Evolutionary conservation across 352 stramenopile genomes (phyloP).

Genomic region (Phytophthora syringae): DNA sequence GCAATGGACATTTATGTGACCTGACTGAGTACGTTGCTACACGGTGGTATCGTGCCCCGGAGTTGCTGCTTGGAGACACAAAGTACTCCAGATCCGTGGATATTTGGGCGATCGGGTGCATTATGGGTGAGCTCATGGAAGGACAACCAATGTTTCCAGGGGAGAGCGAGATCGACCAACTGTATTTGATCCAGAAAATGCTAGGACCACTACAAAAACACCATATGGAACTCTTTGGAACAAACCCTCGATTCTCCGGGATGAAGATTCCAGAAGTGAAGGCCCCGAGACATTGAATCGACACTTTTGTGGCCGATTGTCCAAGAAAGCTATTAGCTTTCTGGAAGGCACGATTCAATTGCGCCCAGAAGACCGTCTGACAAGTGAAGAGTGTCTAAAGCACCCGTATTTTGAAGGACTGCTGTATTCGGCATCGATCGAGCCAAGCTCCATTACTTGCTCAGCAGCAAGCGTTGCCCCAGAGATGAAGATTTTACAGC

Average conservation of each 20-base stretch:
- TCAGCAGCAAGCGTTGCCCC: constrained; percentile 7
- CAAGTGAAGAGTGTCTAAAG: constrained; percentile 77
- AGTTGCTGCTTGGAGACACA: constrained; percentile 99
- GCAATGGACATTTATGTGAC: constrained; percentile 84
- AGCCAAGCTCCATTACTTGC: constrained; percentile 10
- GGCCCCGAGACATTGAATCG: constrained; percentile 91
- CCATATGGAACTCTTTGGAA: constrained; percentile 92
- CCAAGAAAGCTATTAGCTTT: constrained; percentile 86
- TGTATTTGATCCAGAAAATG: constrained; percentile 99
- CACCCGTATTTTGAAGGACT: constrained; percentile 91
- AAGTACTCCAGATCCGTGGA: constrained; percentile 98
- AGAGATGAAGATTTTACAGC: constrained; percentile 41
- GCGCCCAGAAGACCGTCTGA: constrained; percentile 76
- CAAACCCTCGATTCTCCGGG: constrained; percentile 91
- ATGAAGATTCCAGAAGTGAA: constrained; percentile 94
- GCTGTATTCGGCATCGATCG: constrained; percentile 22
- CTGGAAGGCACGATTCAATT: constrained; percentile 81
- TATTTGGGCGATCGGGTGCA: constrained; percentile 97
- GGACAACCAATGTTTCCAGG: constrained; percentile 98
- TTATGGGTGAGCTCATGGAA: constrained; percentile 97
- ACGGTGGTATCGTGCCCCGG: constrained; percentile 98
- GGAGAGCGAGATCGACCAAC: constrained; percentile 98
- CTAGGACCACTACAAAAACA: constrained; percentile 95
- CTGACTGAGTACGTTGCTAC: constrained; percentile 99
- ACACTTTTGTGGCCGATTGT: constrained; percentile 90